Evolutionary conservation across 2,329 filamentous ascomycete genomes (phyloP).

Genomic region (Ceratocystis papillata): DNA sequence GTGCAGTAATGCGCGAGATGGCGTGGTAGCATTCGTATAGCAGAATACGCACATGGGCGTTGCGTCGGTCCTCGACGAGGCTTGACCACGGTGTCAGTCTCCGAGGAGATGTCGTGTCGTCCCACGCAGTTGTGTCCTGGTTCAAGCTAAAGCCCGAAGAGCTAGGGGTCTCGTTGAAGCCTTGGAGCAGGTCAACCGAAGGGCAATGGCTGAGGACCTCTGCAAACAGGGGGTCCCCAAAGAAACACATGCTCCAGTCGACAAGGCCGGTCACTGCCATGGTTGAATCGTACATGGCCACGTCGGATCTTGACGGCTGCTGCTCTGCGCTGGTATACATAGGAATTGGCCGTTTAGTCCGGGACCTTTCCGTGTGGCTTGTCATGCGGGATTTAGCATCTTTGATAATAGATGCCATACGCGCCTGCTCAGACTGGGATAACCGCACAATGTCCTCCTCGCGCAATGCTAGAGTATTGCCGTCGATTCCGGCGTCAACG

Average conservation of each 20-base stretch:
- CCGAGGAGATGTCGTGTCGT: not conserved
- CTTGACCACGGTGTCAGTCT: conserved; percentile 20
- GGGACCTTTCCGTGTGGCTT: not conserved
- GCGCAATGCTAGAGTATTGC: conserved; percentile 39
- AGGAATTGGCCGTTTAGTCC: not conserved
- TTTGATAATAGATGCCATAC: not conserved
- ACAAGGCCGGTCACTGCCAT: conserved; percentile 41
- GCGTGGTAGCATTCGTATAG: conserved; percentile 51
- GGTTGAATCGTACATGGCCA: conserved; percentile 9
- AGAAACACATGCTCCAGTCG: conserved; percentile 49
- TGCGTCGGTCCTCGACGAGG: conserved; percentile 37
- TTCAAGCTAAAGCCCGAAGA: conserved; percentile 31
- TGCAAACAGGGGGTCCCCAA: conserved; percentile 49
- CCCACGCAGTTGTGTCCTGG: not conserved
- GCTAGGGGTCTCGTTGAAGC: conserved; percentile 33
- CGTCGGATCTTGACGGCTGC: not conserved
- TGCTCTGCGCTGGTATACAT: not conserved
- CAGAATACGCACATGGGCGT: conserved; percentile 39
- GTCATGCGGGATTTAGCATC: conserved; percentile 4
- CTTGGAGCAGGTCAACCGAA: conserved; percentile 38
- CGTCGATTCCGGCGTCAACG: conserved; percentile 42
- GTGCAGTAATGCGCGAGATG: conserved; percentile 41
- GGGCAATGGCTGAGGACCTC: conserved; percentile 39
- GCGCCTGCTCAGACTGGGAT: not conserved
- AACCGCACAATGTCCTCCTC: conserved; percentile 12